Evolutionary conservation across 78 protist species (phyloP).

Genomic region (Anaeramoeba flamelloides): DNA sequence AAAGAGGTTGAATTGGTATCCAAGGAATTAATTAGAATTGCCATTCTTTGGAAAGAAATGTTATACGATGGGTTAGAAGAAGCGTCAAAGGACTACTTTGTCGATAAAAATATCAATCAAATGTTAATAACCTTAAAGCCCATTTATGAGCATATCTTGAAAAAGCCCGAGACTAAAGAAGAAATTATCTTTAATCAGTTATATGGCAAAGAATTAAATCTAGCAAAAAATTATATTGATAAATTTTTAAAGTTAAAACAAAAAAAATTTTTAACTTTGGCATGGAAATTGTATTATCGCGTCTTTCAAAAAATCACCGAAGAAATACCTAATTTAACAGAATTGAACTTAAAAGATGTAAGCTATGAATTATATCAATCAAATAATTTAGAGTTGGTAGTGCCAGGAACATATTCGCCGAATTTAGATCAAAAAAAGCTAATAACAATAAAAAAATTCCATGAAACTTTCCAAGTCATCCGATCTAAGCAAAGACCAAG

Average conservation of each 20-base stretch:
- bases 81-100: slow-evolving; percentile 75
- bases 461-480: slow-evolving; percentile 74
- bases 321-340: background rate
- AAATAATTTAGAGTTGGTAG: slow-evolving; percentile 66
- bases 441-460: too few species aligned
- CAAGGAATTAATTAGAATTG: slow-evolving; percentile 82
- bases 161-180: background rate
- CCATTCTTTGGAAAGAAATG: slow-evolving; percentile 90
- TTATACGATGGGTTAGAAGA: slow-evolving; percentile 95
- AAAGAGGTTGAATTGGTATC: slow-evolving; percentile 65
- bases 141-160: too few species aligned
- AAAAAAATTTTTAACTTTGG: slow-evolving; percentile 17
- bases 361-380: slow-evolving; percentile 49
- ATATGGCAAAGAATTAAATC: too few species aligned
- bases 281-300: slow-evolving; percentile 88
- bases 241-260: background rate
- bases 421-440: too few species aligned
- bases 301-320: slow-evolving; percentile 67
- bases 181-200: background rate
- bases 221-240: background rate
- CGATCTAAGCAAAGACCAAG: slow-evolving; percentile 94
- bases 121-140: slow-evolving; percentile 34
- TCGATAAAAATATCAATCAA: slow-evolving; percentile 51
- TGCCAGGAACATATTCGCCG: slow-evolving; percentile 75
- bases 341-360: slow-evolving; percentile 69